Evolutionary conservation across 2,329 filamentous ascomycete species (phyloP), one percentile per base, ranked within the genome.

Genomic region (Ophiostoma novo-ulmi): DNA sequence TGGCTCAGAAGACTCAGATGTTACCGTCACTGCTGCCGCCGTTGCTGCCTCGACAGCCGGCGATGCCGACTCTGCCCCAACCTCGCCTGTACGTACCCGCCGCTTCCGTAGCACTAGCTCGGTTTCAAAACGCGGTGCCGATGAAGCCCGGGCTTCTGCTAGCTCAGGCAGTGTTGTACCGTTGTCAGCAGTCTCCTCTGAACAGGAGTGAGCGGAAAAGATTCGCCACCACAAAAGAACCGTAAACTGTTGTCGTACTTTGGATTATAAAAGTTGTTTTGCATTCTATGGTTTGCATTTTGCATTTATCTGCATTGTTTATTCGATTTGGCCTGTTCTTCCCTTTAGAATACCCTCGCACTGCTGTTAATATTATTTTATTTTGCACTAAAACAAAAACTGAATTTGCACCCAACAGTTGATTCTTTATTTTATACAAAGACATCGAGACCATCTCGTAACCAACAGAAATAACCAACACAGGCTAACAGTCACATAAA

Each of bases 1-100:
- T 14, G 70, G 69, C 17, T 68, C 70, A 1, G 64, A 69, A 55
- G 70, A 70, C n/a, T 39, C 67, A 1, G 73, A 73, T 26, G 65
- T 39, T 10, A 65, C 63, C 1, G 63, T 65, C 6, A 38, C 14
- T 3, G 70, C 36, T 17, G 36, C 41, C 14, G 39, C 39, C 6
- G 20, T 41, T 14, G n/a, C 36, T n/a, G 48, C 58, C 13, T 63
- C 58, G 22, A 35, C 58, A 14, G 58, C 58, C 0, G 58, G 58
- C 26, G 58, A 36, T 20, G 58, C 58, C 11, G 22, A 17, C 26
- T 63, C 58, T 17, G 58, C 26, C 22, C 58, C 58, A 5, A 63
- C 11, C 11, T 35, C 58, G 13, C 58, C 58, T 31, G 26, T 26
- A 26, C 58, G 26, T 26, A 17, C 58, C 1, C 58, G 26, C n/a